Evolutionary conservation across 805 yeast species (phyloP), one percentile per base, ranked within the genome.

Genomic region (Maudiozyma turicensis): DNA sequence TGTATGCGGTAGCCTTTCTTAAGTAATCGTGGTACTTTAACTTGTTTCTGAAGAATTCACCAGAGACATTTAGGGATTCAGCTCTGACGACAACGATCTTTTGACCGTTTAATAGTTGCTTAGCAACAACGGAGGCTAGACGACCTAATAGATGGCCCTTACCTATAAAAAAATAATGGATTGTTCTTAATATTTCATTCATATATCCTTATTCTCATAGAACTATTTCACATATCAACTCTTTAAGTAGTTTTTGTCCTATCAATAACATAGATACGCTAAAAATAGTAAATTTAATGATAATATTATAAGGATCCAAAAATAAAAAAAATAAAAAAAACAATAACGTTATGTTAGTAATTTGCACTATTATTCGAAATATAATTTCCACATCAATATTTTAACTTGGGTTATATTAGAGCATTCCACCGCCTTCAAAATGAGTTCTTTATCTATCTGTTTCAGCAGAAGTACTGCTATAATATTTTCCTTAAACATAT

Each of bases 61-160:
- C 99, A 69, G 97, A 88, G 74, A 93, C 88, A 93, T 93, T 93
- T 74, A 93, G 82, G 67, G 91, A 86, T 81, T 86, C 99, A 72
- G 89, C 80, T 82, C 99, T 88, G 71, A 93, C 99, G 67, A 93
- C 82, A 66, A 90, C 96, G 70, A 93, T 81, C 77, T 89, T 87
- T 82, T 93, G 98, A 68, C 99, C 99, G 78, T 86, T 84, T 73
- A 93, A 84, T 68, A 93, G 76, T 82, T 93, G 96, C 85, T 93
- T 93, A 76, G 99, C 96, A 71, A 93, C 89, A 71, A 82, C 85
- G 67, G 97, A 88, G 66, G 99, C 99, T 73, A 93, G 86, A 82
- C 99, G 96, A 77, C 99, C 99, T 74, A 93, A 84, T 73, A 93
- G 85, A 80, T 93, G 99, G 73, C 98, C 99, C 88, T 93, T 90